Evolutionary conservation across 2,329 filamentous ascomycete genomes (phyloP), one percentile per base, ranked within the genome.

Genomic region (Sclerotinia trifoliorum): DNA sequence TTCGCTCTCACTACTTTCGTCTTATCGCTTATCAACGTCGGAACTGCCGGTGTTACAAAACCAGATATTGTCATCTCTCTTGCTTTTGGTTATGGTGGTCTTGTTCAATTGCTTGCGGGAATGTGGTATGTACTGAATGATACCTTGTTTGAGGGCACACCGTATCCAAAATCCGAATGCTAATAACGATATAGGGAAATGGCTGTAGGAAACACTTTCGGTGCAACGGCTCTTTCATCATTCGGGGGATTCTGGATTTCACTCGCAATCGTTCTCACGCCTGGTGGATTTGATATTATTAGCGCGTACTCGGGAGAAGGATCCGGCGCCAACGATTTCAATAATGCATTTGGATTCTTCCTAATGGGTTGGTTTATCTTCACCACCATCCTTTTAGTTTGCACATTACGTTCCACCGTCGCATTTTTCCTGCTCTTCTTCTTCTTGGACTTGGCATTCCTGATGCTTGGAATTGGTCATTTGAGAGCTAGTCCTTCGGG

Each of bases 31-130:
- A 81, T 88, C 78, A 88, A 88, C 77, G 79, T 87, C 77, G 79
- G 81, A 24, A 78, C 84, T 5, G 78, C 80, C 5, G 79, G 79
- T 65, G 77, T 87, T 44, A 74, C 75, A 0, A 73, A 74, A 32
- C 83, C 84, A 2, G 86, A 83, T 73, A 81, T 88, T 46, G 83
- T 88, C 51, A 79, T 88, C 55, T 82, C 81, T 21, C 77, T 84
- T 26, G 85, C 86, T 10, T 86, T 84, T 73, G 86, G 81, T 65
- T 90, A 90, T 77, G 88, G 88, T 77, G 88, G 88, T 68, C 80
- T 89, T 10, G 83, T 90, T n/a, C 88, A 91, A 77, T 80, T 90
- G 75, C 79, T 90, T 64, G 87, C 88, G 58, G 88, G 88, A 75
- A 89, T 91, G 86, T 88, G 86, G 66, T 68, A 65, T 35, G 58